Percentiles rank a stretch among this genome's conserved stretches.
These are phyloP conservation scores for Tephrocybe sp. DNA, from an alignment of 768 basidiomycete genomes.

Conservation along the genomic window DNA sequence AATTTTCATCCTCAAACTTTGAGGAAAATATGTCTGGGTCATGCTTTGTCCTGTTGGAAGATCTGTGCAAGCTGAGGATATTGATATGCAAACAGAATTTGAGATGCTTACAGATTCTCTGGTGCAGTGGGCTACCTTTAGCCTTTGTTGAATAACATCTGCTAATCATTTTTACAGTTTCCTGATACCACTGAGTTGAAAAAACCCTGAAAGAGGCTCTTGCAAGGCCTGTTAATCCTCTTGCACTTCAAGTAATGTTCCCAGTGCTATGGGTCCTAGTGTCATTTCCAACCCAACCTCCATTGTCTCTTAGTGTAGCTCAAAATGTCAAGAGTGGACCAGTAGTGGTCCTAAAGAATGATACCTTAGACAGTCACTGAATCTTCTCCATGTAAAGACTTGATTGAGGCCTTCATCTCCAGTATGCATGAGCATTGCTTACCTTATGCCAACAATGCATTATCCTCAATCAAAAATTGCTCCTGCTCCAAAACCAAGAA, in stretches of 20 bases:
- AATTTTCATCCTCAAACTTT: neutral
- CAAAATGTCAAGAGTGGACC: neutral
- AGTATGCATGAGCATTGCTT: neutral
- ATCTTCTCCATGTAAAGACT: neutral
- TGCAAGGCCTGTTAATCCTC: neutral
- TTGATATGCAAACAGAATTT: neutral
- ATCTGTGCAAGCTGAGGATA: neutral
- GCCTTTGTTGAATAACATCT: too few species aligned
- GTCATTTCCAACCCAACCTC: neutral
- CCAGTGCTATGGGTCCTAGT: neutral
- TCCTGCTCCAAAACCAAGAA: too few species aligned
- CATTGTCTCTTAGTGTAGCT: neutral
- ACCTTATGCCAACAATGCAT: too few species aligned
- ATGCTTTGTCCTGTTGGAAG: neutral
- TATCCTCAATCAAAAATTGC: too few species aligned
- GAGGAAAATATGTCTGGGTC: neutral
- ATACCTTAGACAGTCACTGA: constrained; percentile 1
- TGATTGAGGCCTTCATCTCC: neutral
- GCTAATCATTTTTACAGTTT: too few species aligned
- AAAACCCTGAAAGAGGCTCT: neutral
- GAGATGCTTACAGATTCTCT: neutral
- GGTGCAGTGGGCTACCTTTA: too few species aligned
- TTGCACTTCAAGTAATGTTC: neutral
- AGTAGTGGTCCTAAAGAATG: neutral
- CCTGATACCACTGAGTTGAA: too few species aligned